A percentile compares a stretch with the other conserved stretches of the same genome.
Evolutionary conservation across 192 early-diverging fungal species (phyloP).

Genomic region (Coemansia sp.): DNA sequence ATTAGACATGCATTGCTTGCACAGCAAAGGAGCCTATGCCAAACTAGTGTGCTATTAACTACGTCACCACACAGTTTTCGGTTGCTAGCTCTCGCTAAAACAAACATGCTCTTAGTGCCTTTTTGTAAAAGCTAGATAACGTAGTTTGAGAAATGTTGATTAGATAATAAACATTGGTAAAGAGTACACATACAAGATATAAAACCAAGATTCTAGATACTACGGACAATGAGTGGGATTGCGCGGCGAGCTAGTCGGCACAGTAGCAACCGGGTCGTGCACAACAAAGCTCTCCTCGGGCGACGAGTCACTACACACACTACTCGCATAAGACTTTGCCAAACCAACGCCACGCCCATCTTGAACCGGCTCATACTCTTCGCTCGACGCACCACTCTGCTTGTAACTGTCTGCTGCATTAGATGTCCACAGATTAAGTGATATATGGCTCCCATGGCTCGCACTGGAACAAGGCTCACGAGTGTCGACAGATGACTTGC

Average conservation of each 20-base stretch:
- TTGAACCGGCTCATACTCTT: too few species aligned
- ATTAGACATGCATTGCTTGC: too few species aligned
- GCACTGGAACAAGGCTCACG: not conserved
- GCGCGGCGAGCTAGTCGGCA: not conserved
- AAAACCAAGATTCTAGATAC: not conserved
- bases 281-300: conserved; percentile 19
- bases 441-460: not conserved
- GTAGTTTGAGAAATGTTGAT: conserved; percentile 1
- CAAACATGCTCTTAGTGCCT: not conserved
- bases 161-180: too few species aligned
- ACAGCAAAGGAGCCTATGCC: too few species aligned
- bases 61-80: too few species aligned
- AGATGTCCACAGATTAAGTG: not conserved
- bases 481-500: not conserved
- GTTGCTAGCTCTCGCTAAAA: too few species aligned
- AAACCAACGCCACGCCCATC: not conserved
- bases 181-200: not conserved
- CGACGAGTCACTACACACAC: not conserved
- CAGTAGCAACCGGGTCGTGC: conserved; percentile 10
- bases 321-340: not conserved
- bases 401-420: not conserved
- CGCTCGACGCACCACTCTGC: not conserved
- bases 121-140: not conserved
- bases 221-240: not conserved
- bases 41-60: too few species aligned